Base-by-base conservation (phyloP, 768 basidiomycete species). In the Rhodotorula graminis region DNA sequence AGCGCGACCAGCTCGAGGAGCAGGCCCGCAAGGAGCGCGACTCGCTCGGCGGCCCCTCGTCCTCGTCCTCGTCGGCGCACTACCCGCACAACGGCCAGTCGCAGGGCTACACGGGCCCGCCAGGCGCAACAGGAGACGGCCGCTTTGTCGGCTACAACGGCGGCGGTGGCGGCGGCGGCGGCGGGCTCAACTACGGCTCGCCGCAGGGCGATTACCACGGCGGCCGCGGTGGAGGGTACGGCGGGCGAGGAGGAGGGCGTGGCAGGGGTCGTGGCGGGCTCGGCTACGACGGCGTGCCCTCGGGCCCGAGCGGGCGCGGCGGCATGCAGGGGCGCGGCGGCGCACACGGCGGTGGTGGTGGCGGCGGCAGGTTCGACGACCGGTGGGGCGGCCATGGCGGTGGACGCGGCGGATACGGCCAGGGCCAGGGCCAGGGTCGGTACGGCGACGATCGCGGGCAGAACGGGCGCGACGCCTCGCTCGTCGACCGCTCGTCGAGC, bases 1-100 rank as follows among this genome's bases (percentile, higher is more conserved):
- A 92, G 70, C 83, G 92, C 52, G 88, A 90, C 71, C 81, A 79
- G 11, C 84, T 97, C 37, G 95, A 97, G 80, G 82, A 84, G 37
- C 87, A 89, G 58, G 92, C 90, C 16, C 88, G 90, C 44, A 86
- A 86, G n/a, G 81, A 80, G 61, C 64, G 79, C 50, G n/a, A 88
- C 67, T 37, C 37, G 37, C 37, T 37, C 37, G 84, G 84, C 72
- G 60, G 58, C 60, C 77, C 78, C 37, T n/a, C 25, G 29, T 53
- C n/a, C n/a, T n/a, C 49, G 27, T 42, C 61, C 18, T 52, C 25
- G 53, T 18, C 56, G 19, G 15, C 66, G 15, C 55, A 53, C 10
- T 14, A 18, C 60, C 42, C 42, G 25, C 12, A 44, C 10, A 52
- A 61, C 64, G 50, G 40, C 15, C 31, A 69, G 27, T 25, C 53